Evolutionary conservation across 768 basidiomycete genomes (phyloP), one percentile per base, ranked within the genome.

Genomic region (Pleurotus citrinopileatus): DNA sequence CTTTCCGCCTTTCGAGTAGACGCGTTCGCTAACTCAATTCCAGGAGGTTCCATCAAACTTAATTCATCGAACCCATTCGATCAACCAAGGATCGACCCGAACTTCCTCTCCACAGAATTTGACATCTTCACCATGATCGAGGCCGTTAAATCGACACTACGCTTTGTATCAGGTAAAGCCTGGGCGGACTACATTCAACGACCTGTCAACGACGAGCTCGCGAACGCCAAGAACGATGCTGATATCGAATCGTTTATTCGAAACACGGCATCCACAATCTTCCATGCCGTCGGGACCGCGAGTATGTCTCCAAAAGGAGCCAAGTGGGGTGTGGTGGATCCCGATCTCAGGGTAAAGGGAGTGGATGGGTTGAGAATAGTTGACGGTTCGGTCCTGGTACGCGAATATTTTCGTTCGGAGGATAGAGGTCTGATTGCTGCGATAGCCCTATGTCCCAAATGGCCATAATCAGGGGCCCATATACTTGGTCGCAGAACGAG

Each of bases 31-130:
- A 3, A 17, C 4, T 42, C 5, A 22, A 28, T 27, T 26, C 3
- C 27, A 64, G 69, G 70, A 20, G 70, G 70, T 3, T 55, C 55
- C 13, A 57, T 70, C 10, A 57, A 63, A 2, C 60, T 79, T 55
- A 72, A 62, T 47, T 75, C 77, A 10, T 71, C 61, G 15, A 64
- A 72, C 58, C 68, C 76, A 13, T 81, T 80, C 64, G 69, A 68
- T 45, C 52, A 61, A 17, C 80, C 81, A 0, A 43, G 61, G 15
- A 74, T 83, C 63, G 72, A 83, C 60, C 77, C 78, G 2, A 73
- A 74, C 55, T 77, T 81, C 65, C 67, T 76, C 34, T 59, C 45
- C 28, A 63, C 65, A 5, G 53, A 55, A 2, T 62, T 65, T 52
- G 70, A 70, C 56, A 47, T 65, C 37, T 55, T 59, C 26, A 58